Evolutionary conservation across 768 basidiomycete species (phyloP).

Genomic region (Boletus rubroflammeus): DNA sequence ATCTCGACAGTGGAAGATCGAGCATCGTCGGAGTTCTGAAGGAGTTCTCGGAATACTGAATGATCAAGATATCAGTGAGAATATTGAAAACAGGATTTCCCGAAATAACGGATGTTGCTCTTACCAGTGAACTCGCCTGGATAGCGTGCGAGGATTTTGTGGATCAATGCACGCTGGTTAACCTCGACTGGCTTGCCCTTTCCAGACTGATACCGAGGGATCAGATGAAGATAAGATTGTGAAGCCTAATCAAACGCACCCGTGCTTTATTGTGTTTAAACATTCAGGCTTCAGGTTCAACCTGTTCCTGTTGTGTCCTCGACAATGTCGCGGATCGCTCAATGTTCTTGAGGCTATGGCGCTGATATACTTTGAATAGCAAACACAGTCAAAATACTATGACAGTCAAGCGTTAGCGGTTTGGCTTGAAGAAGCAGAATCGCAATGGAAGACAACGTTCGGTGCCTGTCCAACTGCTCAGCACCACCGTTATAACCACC

Average conservation of each 20-base stretch:
- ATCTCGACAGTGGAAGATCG: slow-evolving; percentile 72
- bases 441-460: no score
- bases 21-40: slow-evolving; percentile 95
- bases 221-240: neutral
- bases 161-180: slow-evolving; percentile 87
- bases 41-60: slow-evolving; percentile 70
- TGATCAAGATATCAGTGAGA: no score
- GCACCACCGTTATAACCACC: no score
- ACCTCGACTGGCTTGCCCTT: slow-evolving; percentile 74
- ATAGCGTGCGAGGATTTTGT: slow-evolving; percentile 93
- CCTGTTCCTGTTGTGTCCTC: no score
- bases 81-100: no score
- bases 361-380: no score
- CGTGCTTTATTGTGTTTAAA: neutral
- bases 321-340: no score
- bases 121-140: slow-evolving; percentile 83
- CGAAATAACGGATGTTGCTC: neutral
- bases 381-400: no score
- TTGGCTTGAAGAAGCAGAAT: no score
- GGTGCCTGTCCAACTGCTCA: no score
- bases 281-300: neutral
- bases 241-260: neutral
- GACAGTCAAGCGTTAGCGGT: no score
- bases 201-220: slow-evolving; percentile 41
- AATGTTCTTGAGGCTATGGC: no score